Conservation (phyloP, 768 basidiomycete genomes). For the Cystobasidium onofrii region DNA sequence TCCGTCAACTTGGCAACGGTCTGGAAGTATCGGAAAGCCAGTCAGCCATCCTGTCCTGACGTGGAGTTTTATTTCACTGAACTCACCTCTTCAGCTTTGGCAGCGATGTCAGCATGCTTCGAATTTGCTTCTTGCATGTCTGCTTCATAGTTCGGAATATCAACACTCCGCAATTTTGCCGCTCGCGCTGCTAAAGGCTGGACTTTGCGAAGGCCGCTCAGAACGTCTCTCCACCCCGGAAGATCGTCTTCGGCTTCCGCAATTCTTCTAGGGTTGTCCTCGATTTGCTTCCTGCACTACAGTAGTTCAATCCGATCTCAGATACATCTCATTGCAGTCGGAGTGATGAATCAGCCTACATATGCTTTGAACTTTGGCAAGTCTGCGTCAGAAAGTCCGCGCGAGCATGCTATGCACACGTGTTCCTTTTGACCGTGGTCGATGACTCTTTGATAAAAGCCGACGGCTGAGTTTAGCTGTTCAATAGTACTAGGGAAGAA, state of each 20-base stretch:
- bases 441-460: conserved; percentile 53
- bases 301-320: background rate
- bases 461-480: conserved; percentile 31
- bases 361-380: conserved; percentile 61
- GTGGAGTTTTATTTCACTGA: too few species aligned
- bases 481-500: conserved; percentile 34
- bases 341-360: conserved; percentile 53
- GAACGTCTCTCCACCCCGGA: conserved; percentile 56
- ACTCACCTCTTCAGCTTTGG: conserved; percentile 59
- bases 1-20: conserved; percentile 19
- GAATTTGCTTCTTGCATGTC: conserved; percentile 57
- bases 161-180: conserved; percentile 54
- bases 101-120: conserved; percentile 53
- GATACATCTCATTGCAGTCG: too few species aligned
- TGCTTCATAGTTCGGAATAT: conserved; percentile 61
- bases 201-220: conserved; percentile 56
- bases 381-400: conserved; percentile 56
- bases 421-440: conserved; percentile 57
- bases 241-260: conserved; percentile 52
- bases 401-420: conserved; percentile 67
- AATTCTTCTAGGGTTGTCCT: conserved; percentile 51
- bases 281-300: conserved; percentile 61
- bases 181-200: conserved; percentile 55
- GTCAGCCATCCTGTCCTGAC: too few species aligned
- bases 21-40: background rate